Percentiles rank a stretch among this genome's conserved stretches.
Conservation (phyloP, 306 rosid genomes). For the Cucumis melo region DNA sequence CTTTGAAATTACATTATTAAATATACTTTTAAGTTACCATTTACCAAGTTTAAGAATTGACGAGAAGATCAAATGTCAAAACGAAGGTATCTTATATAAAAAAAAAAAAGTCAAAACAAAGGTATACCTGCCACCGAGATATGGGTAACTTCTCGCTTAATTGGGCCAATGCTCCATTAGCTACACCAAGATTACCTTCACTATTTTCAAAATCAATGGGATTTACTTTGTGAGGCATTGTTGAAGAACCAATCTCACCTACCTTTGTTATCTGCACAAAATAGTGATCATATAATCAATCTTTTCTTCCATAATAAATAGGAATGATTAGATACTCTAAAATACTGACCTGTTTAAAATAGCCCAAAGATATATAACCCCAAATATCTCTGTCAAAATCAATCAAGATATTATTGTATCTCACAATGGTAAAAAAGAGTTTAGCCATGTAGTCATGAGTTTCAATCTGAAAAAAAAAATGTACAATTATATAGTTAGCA, state of each 20-base stretch:
- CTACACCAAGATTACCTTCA: constrained; percentile 87
- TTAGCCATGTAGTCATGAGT: constrained; percentile 85
- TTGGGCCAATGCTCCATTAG: constrained; percentile 57
- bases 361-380: constrained; percentile 83
- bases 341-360: constrained; percentile 66
- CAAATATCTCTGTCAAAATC: constrained; percentile 84
- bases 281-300: background rate
- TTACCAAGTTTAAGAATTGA: background rate
- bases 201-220: constrained; percentile 96
- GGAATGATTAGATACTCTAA: constrained; percentile 1
- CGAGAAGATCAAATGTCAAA: background rate
- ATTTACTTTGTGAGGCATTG: constrained; percentile 96
- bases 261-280: constrained; percentile 16
- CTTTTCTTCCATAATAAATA: background rate
- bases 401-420: constrained; percentile 57
- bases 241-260: constrained; percentile 26
- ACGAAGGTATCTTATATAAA: background rate
- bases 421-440: constrained; percentile 52
- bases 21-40: background rate
- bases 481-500: background rate
- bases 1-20: background rate
- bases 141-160: constrained; percentile 73
- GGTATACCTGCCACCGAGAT: constrained; percentile 76
- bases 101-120: background rate
- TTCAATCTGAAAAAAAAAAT: constrained; percentile 55